A percentile compares a stretch with the other conserved stretches of the same genome.
phyloP scores from a whole-genome alignment of 257 asterid genomes.

The Haberlea rhodopensis region DNA sequence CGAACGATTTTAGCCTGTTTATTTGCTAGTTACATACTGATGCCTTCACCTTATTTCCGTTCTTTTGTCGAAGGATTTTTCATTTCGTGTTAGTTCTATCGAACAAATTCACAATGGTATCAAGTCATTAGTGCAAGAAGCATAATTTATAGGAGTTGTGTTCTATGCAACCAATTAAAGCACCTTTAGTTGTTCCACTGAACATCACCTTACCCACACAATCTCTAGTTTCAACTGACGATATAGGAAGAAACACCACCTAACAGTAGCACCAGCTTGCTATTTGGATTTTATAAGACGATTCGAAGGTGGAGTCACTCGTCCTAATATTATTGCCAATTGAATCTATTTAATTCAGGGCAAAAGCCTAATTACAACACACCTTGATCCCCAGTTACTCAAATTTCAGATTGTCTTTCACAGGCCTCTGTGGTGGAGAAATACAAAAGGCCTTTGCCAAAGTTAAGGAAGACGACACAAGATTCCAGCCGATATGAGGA shows the following conservation, averaged over 20 bases:
- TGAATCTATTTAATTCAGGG: neutral
- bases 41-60: neutral
- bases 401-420: conserved; percentile 22
- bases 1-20: neutral
- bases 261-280: neutral
- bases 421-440: conserved; percentile 78
- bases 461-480: conserved; percentile 61
- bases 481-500: conserved; percentile 70
- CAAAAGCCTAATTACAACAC: neutral
- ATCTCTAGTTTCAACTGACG: neutral
- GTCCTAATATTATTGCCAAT: neutral
- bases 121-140: too few species aligned
- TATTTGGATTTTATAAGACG: neutral
- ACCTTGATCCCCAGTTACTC: neutral
- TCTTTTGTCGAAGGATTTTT: neutral
- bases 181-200: neutral
- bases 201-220: neutral
- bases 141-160: neutral
- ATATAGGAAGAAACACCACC: neutral
- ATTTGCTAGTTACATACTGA: neutral
- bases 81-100: neutral
- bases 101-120: neutral
- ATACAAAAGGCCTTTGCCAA: conserved; percentile 77
- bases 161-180: neutral
- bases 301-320: neutral